Base-by-base conservation (phyloP, 2,329 filamentous ascomycete genomes). In the Hypoxylon sp. region DNA sequence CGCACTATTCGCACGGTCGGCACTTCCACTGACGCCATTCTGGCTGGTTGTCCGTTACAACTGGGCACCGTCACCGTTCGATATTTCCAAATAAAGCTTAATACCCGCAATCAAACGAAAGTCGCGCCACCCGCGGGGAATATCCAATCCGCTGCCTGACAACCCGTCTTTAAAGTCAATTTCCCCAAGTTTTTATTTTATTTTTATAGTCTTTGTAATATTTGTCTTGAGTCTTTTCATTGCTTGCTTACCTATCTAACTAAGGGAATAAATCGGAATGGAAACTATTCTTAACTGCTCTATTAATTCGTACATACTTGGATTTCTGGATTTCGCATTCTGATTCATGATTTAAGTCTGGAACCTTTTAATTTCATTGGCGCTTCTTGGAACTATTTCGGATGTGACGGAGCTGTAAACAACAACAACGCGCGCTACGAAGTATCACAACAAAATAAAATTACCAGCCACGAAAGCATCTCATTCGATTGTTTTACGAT, bases 361-460 rank as follows among this genome's bases (percentile, higher is more conserved):
- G 36, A 35, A 30, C 4, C 30, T 11, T 27, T 26, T 4, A 19
- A 41, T 13, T 19, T 13, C 21, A n/a, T 31, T 41, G 42, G 27
- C 4, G 13, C 17, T 57, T 34, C 46, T 58, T 51, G 45, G 30
- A 49, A 36, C 12, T n/a, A 9, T 8, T 7, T 7, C 55, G 55
- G 55, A 58, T 58, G 43, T 47, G 47, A 55, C 55, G 51, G 55
- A 43, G 23, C 44, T 42, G 21, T 21, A 36, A 48, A 29, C 38
- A 21, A 25, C 5, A 5, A 37, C 11, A n/a, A n/a, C 25, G 29
- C 48, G 44, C 43, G 31, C 42, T 29, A 30, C 27, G 16, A 30
- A 13, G 32, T 32, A 12, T 50, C 27, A 6, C 17, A 15, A 40
- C 27, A 45, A 21, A 40, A 20, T 16, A n/a, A 37, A 48, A 35